phyloP scores from a whole-genome alignment of 2,329 filamentous ascomycete genomes.

The Curvularia lunata region DNA sequence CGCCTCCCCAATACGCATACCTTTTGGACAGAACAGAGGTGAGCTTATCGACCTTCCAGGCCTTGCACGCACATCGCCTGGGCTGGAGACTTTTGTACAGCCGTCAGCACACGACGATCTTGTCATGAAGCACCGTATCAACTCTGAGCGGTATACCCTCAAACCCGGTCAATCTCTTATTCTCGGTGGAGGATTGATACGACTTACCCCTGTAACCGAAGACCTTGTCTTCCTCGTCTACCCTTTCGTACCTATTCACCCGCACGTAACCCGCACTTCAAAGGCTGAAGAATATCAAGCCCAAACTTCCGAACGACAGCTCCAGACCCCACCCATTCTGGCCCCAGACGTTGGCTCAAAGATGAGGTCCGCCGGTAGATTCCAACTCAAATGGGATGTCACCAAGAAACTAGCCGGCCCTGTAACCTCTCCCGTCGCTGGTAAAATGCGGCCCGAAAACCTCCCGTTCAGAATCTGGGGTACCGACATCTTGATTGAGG shows the following conservation, averaged over 20 bases:
- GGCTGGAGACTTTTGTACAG: conserved; percentile 73
- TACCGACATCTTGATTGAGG: conserved; percentile 86
- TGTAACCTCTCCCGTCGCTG: conserved; percentile 68
- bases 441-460: conserved; percentile 67
- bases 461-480: conserved; percentile 82
- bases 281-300: conserved; percentile 79
- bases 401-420: conserved; percentile 80
- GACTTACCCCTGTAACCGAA: conserved; percentile 77
- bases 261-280: conserved; percentile 78
- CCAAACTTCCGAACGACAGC: conserved; percentile 58
- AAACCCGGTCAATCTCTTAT: conserved; percentile 81
- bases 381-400: conserved; percentile 79
- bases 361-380: conserved; percentile 68
- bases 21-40: conserved; percentile 83
- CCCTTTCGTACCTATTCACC: conserved; percentile 78
- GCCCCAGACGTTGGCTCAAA: conserved; percentile 46
- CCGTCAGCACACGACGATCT: conserved; percentile 70
- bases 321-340: conserved; percentile 69
- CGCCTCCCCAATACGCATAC: conserved; percentile 90
- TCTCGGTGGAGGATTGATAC: conserved; percentile 79
- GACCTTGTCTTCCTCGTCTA: conserved; percentile 77
- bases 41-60: conserved; percentile 95
- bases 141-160: conserved; percentile 74
- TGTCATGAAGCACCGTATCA: conserved; percentile 78
- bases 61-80: conserved; percentile 68